Evolutionary conservation across 1,139 yeast genomes (phyloP).

Genomic region (Spencermartinsiella ligniputridi): DNA sequence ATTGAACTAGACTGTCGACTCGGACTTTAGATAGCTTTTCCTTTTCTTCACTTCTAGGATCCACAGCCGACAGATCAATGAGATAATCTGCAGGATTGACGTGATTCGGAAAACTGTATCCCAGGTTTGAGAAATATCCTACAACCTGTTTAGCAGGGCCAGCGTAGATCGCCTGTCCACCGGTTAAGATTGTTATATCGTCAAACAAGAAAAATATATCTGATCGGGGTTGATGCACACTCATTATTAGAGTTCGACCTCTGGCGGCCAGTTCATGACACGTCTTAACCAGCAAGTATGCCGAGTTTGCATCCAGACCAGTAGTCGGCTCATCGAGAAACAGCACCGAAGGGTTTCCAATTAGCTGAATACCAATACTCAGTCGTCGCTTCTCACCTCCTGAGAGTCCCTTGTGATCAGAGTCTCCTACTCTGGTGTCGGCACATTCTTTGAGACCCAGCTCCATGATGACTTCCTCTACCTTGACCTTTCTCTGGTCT

Average conservation of each 20-base stretch:
- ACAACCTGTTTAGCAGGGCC: conserved; percentile 48
- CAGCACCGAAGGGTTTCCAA: conserved; percentile 69
- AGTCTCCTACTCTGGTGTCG: conserved; percentile 52
- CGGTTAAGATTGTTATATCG: conserved; percentile 62
- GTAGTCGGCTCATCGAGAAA: conserved; percentile 89
- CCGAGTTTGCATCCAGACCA: conserved; percentile 78
- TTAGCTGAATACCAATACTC: conserved; percentile 71
- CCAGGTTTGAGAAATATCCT: conserved; percentile 49
- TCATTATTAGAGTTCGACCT: conserved; percentile 68
- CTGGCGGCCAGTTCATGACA: conserved; percentile 53
- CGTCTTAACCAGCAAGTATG: conserved; percentile 59
- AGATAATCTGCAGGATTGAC: conserved; percentile 61
- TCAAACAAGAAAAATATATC: conserved; percentile 71
- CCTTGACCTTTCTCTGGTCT: conserved; percentile 44
- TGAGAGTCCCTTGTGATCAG: conserved; percentile 52
- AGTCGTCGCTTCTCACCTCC: conserved; percentile 85
- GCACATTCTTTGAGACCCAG: conserved; percentile 60
- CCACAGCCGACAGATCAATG: conserved; percentile 68
- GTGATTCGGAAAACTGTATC: conserved; percentile 43
- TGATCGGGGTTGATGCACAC: conserved; percentile 82
- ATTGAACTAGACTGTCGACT: conserved; percentile 42
- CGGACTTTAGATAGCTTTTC: conserved; percentile 45
- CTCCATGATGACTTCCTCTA: conserved; percentile 54
- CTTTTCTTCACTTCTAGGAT: conserved; percentile 40
- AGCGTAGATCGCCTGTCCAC: conserved; percentile 57